Evolutionary conservation across 2,329 filamentous ascomycete genomes (phyloP), one percentile per base, ranked within the genome.

Genomic region (Niveomyces coronatus): DNA sequence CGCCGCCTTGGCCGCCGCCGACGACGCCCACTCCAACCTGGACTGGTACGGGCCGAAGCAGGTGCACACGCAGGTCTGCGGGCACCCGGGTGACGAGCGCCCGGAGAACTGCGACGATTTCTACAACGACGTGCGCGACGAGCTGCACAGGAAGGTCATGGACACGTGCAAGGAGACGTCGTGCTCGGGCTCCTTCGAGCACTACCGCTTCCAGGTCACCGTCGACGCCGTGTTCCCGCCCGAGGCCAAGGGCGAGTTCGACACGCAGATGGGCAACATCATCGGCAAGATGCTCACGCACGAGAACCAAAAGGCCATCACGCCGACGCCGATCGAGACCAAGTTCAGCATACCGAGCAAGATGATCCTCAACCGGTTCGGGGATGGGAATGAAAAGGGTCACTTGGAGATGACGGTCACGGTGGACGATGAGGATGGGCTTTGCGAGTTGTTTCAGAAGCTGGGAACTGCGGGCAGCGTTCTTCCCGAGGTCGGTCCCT

Each of bases 331-430:
- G 9, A 38, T 42, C 17, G 40, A 42, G 35, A 42, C 40, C 35
- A 42, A 42, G 31, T 42, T 42, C 20, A 39, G 24, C 35, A 42
- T 42, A 16, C 40, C 40, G 20, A 33, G 31, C 35, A 42, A 42
- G 35, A 42, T 42, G 40, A 39, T 42, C 18, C 35, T 42, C 15
- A 42, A 42, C 40, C 40, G 40, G 13, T 42, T 42, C 26, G 40
- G 40, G n/a, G 40, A 42, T 17, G 40, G 40, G 35, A 42, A 42
- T 20, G 35, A 42, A 15, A 42, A 42, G 40, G 40, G 40, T 8
- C 40, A 42, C 20, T 22, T 42, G 19, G 31, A 35, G 17, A 38
- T 42, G 10, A 42, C 40, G 7, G 40, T 39, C 31, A 29, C 23
- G 8, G 16, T 35, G 10, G 31, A 42, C 15, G 35, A 38, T 7